phyloP scores from a whole-genome alignment of 805 yeast genomes.

The Henningerozyma blattae region DNA sequence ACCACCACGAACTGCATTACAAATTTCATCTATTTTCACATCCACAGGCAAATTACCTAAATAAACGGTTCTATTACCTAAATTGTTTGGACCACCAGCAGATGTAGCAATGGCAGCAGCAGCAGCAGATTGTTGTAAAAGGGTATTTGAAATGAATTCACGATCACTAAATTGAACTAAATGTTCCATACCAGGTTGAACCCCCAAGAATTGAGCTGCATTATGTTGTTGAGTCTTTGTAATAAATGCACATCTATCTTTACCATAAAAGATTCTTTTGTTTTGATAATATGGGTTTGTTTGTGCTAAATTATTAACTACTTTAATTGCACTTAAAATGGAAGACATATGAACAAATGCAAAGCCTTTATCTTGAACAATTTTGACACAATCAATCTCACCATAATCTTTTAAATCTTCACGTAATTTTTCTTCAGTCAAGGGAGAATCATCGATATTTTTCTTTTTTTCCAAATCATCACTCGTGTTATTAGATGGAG shows the following conservation, averaged over 20 bases:
- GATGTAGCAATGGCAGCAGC: constrained; percentile 95
- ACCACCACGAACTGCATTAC: constrained; percentile 95
- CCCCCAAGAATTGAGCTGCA: constrained; percentile 88
- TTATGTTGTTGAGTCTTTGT: constrained; percentile 94
- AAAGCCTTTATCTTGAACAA: constrained; percentile 68
- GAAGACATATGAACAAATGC: constrained; percentile 87
- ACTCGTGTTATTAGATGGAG: no score
- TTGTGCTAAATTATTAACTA: constrained; percentile 63
- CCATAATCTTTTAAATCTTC: constrained; percentile 67
- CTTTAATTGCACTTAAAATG: constrained; percentile 74
- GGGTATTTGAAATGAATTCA: constrained; percentile 50
- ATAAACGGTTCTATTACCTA: constrained; percentile 90
- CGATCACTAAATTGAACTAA: constrained; percentile 57
- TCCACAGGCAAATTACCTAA: constrained; percentile 84
- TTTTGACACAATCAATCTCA: constrained; percentile 71
- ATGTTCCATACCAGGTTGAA: constrained; percentile 82
- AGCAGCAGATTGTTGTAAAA: constrained; percentile 89
- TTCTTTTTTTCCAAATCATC: no score
- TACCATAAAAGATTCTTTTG: constrained; percentile 79
- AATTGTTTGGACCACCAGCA: constrained; percentile 84
- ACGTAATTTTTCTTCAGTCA: constrained; percentile 51
- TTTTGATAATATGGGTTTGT: constrained; percentile 55
- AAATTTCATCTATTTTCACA: constrained; percentile 80
- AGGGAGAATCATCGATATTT: constrained; percentile 3
- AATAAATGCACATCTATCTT: constrained; percentile 89